Percentiles rank a stretch among this genome's conserved stretches.
Evolutionary conservation across 768 basidiomycete genomes (phyloP).

Genomic region (Agaricus sinodeliciosus): DNA sequence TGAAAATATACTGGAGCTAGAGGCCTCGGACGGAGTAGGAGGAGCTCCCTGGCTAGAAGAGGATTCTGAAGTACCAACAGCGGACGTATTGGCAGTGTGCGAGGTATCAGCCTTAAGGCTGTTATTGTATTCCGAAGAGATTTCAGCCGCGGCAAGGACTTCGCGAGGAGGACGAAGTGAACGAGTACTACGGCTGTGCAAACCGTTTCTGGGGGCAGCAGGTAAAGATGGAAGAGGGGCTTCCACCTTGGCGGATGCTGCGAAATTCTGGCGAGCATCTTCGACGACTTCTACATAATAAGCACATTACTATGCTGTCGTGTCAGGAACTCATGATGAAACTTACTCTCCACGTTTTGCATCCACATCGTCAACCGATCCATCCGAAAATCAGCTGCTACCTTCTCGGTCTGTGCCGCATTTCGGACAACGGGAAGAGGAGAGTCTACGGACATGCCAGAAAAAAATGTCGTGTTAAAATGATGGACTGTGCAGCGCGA

Average conservation of each 20-base stretch:
- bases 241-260: slow-evolving; percentile 39
- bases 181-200: slow-evolving; percentile 33
- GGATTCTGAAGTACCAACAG: slow-evolving; percentile 22
- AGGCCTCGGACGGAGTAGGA: slow-evolving; percentile 1
- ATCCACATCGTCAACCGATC: slow-evolving; percentile 83
- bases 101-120: slow-evolving; percentile 23
- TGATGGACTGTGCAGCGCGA: slow-evolving; percentile 34
- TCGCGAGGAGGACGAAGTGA: slow-evolving; percentile 56
- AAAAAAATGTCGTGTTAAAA: neutral
- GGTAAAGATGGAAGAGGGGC: slow-evolving; percentile 58
- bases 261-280: slow-evolving; percentile 73
- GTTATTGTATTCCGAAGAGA: slow-evolving; percentile 49
- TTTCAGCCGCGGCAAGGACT: slow-evolving; percentile 60
- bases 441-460: slow-evolving; percentile 31
- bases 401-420: slow-evolving; percentile 43
- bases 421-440: slow-evolving; percentile 48
- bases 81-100: slow-evolving; percentile 19
- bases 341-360: slow-evolving; percentile 76
- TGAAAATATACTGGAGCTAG: slow-evolving; percentile 6
- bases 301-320: neutral
- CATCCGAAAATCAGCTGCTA: slow-evolving; percentile 44
- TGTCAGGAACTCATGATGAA: neutral
- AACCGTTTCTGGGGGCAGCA: slow-evolving; percentile 46
- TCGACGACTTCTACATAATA: slow-evolving; percentile 65
- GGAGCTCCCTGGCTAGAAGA: slow-evolving; percentile 16